Conservation (phyloP, 306 rosid genomes). For the Quercus suber region DNA sequence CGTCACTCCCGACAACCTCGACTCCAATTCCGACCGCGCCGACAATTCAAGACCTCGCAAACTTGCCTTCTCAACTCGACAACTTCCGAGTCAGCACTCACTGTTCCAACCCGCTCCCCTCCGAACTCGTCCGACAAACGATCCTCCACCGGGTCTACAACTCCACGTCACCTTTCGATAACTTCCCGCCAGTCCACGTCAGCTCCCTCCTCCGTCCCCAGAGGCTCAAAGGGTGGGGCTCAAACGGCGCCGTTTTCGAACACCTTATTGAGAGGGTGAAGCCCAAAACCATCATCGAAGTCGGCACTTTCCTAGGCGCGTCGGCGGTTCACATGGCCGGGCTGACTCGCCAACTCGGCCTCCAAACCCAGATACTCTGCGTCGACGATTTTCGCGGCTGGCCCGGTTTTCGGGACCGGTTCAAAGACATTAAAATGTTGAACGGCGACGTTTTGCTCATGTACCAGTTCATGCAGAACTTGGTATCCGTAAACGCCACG, state of each 20-base stretch:
- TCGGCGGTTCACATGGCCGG: constrained; percentile 75
- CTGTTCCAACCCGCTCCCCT: constrained; percentile 51
- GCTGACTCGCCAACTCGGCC: constrained; percentile 48
- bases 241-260: constrained; percentile 57
- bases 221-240: constrained; percentile 54
- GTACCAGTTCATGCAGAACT: constrained; percentile 62
- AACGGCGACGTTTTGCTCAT: constrained; percentile 68
- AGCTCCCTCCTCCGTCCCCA: constrained; percentile 27
- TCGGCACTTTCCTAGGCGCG: constrained; percentile 82
- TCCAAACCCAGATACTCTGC: constrained; percentile 55
- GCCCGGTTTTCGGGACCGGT: constrained; percentile 62
- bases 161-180: constrained; percentile 47
- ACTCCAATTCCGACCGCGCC: background rate
- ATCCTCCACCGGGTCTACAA: constrained; percentile 46
- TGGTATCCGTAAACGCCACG: constrained; percentile 33
- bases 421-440: constrained; percentile 32
- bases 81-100: constrained; percentile 53
- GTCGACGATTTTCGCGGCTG: constrained; percentile 74
- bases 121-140: constrained; percentile 42
- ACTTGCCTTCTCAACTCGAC: constrained; percentile 34
- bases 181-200: constrained; percentile 63
- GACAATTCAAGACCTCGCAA: constrained; percentile 9
- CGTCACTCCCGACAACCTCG: constrained; percentile 7
- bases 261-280: constrained; percentile 47
- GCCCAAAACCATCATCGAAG: constrained; percentile 61